Conservation (phyloP, 1,139 yeast species). For the Pichia sp. region DNA sequence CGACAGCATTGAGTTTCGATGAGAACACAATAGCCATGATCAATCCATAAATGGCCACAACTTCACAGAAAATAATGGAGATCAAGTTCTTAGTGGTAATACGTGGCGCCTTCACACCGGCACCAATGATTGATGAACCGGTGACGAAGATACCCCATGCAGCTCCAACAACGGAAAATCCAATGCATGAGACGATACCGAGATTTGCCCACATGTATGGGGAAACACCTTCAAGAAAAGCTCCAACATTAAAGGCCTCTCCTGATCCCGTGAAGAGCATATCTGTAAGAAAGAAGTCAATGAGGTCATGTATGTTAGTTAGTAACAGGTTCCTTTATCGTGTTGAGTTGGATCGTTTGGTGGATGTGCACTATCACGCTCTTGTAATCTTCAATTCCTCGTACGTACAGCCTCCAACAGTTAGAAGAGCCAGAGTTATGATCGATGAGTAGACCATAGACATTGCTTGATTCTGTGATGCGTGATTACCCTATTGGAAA, state of each 20-base stretch:
- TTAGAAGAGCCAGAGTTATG: constrained; percentile 9
- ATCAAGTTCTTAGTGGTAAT: constrained; percentile 96
- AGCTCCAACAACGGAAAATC: constrained; percentile 93
- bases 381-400: too few relatives aligned
- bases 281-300: constrained; percentile 29
- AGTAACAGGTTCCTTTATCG: too few relatives aligned
- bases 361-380: too few relatives aligned
- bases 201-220: constrained; percentile 97
- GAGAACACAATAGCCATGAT: constrained; percentile 98
- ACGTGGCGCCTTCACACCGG: constrained; percentile 96
- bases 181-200: constrained; percentile 91
- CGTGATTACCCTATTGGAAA: too few relatives aligned
- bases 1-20: constrained; percentile 73
- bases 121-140: constrained; percentile 92
- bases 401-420: constrained; percentile 16
- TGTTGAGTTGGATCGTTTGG: too few relatives aligned
- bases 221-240: constrained; percentile 74
- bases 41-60: constrained; percentile 96
- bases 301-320: too few relatives aligned
- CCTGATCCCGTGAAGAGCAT: constrained; percentile 91
- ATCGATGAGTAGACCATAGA: constrained; percentile 9
- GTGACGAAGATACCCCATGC: constrained; percentile 99
- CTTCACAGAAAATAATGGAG: constrained; percentile 97
- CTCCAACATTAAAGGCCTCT: constrained; percentile 83
- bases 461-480: too few relatives aligned